These are phyloP conservation scores for Quambalaria eucalypti DNA, from an alignment of 1,284 basidiomycete genomes.

Conservation along the genomic window DNA sequence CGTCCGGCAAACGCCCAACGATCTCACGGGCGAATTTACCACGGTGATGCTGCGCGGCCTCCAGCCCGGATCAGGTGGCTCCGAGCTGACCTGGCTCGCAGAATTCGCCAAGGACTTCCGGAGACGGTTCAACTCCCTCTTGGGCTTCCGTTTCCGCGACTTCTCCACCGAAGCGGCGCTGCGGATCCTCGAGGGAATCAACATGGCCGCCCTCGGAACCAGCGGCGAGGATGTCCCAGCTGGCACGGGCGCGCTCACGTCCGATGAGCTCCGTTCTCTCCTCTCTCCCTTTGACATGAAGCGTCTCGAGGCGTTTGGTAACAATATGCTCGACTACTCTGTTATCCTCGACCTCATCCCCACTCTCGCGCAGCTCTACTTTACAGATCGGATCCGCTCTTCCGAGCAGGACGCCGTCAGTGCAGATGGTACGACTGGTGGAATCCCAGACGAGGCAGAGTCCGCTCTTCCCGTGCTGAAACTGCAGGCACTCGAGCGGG, in stretches of 20 bases:
- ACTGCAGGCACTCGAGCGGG: slow-evolving; percentile 32
- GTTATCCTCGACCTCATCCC: slow-evolving; percentile 89
- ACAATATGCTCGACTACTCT: slow-evolving; percentile 93
- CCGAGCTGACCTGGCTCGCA: slow-evolving; percentile 62
- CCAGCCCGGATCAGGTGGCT: slow-evolving; percentile 14
- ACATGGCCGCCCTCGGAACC: slow-evolving; percentile 28
- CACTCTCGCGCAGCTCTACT: slow-evolving; percentile 68
- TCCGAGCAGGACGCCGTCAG: slow-evolving; percentile 20
- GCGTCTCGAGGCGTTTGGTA: slow-evolving; percentile 86
- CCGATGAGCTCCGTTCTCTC: slow-evolving; percentile 63
- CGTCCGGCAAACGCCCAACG: slow-evolving; percentile 83
- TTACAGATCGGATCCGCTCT: slow-evolving; percentile 54
- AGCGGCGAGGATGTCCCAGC: slow-evolving; percentile 7
- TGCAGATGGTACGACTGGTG: slow-evolving; percentile 12
- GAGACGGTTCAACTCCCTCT: slow-evolving; percentile 73
- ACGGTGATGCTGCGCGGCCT: slow-evolving; percentile 55
- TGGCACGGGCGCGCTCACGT: slow-evolving; percentile 26
- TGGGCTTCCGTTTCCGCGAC: slow-evolving; percentile 90
- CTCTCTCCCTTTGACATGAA: slow-evolving; percentile 91
- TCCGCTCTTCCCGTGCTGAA: slow-evolving; percentile 8
- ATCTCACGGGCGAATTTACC: slow-evolving; percentile 91
- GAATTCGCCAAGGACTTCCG: slow-evolving; percentile 94
- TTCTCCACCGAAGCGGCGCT: slow-evolving; percentile 78
- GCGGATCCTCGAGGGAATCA: slow-evolving; percentile 75
- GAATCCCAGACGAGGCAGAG: slow-evolving; percentile 17